Base-by-base conservation (phyloP, 208 protist species). In the Leishmania tarentolae region DNA sequence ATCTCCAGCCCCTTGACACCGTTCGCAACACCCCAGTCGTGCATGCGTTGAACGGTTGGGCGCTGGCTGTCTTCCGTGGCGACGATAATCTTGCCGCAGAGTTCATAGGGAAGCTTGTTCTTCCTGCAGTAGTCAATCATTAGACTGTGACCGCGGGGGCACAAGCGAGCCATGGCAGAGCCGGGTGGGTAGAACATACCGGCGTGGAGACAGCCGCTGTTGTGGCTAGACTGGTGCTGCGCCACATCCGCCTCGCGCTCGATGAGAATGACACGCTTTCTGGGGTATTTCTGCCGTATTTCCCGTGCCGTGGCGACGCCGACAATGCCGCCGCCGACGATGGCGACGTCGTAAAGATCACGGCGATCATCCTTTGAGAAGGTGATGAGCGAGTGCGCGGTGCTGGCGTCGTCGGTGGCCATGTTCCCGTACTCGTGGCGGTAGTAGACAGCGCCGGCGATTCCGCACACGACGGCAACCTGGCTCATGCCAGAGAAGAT, bases 121-220 rank as follows among this genome's bases (percentile, higher is more conserved):
- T 96, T 87, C 66, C 91, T 80, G 76, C 90, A 96, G 84, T 98
- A 98, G 31, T 96, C 89, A 78, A 96, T 94, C 74, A 97, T 96
- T 52, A 97, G 71, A 68, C 90, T 78, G 79, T 93, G 88, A 68
- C 97, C 97, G 50, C 92, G 86, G 4, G 93, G 90, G 86, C 97
- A 98, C n/a, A 98, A 85, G 13, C 87, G 86, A 24, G 95, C 89
- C 89, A 95, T 97, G 47, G 87, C 75, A 63, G 88, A 90, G 77
- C 92, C 91, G 17, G 91, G 91, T 53, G 86, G 86, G 86, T 98
- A 98, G 82, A 96, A 98, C 87, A 98, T 95, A 46, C 97, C 97
- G n/a, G 90, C 87, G 81, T 98, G 97, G 75, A 98, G 94, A 79
- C 97, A 97, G 76, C 94, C 94, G 86, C 91, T 96, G 87, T 97